Evolutionary conservation across 768 basidiomycete species (phyloP), one percentile per base, ranked within the genome.

Genomic region (Podaxis sp.): DNA sequence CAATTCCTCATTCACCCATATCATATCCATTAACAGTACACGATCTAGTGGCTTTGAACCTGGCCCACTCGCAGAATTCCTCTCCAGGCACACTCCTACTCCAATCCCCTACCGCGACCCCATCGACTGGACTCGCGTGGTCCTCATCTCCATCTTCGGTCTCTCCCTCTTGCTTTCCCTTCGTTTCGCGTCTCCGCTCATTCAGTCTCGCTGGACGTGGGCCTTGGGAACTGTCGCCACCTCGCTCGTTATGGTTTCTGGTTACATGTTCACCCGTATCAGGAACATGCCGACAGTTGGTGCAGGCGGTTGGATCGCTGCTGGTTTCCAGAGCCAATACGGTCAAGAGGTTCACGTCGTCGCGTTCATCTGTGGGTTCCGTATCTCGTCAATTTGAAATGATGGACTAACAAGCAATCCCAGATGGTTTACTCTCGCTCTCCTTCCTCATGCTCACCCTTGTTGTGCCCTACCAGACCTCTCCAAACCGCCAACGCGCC

Each of bases 211-310:
- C 65, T 93, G 91, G 91, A 76, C 83, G 2, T 95, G 93, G 92
- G 91, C 90, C 5, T 69, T 78, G 24, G 73, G 72, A n/a, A 81
- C 80, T 44, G 83, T 87, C 30, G 61, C 88, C 44, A 72, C 85
- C 28, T 83, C 87, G 8, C 88, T 93, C 19, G 76, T 93, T 68
- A 96, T 98, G 89, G 96, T 88, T 22, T 87, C 90, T 8, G 97
- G 97, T 7, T 91, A 87, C 80, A 99, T 99, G 97, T 99, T 96
- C 77, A 92, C 91, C 63, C 90, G 89, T 66, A 99, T 99, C 68
- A 88, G 96, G 65, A 82, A 82, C 36, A 82, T 82, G 52, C 95
- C 94, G 2, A 46, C 44, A n/a, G 79, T 77, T 24, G 86, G 85
- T 30, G 77, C 79, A 0, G 81, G 84, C 60, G 87, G 88, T 54